phyloP scores from a whole-genome alignment of 192 early-diverging fungal genomes.

The Backusella psychrophila region DNA sequence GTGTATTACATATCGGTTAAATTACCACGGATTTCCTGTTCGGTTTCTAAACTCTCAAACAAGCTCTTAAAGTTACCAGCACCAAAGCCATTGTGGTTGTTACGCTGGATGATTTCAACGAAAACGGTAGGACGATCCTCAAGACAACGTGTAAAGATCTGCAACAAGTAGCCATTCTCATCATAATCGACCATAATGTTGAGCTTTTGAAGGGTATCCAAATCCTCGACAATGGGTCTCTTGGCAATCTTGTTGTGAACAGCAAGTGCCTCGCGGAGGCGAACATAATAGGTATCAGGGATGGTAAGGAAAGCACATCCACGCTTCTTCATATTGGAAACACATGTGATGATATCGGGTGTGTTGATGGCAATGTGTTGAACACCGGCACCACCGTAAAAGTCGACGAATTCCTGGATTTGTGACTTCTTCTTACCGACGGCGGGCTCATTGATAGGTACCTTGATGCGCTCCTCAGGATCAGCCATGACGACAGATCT shows the following conservation, averaged over 20 bases:
- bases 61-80: conserved; percentile 98
- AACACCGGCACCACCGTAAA: conserved; percentile 79
- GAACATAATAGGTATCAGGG: conserved; percentile 86
- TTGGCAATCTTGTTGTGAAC: conserved; percentile 51
- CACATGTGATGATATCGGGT: conserved; percentile 79
- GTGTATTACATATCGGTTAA: conserved; percentile 40
- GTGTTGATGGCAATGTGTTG: conserved; percentile 96
- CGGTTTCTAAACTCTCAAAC: conserved; percentile 93
- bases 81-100: conserved; percentile 90
- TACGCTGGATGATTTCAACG: conserved; percentile 96
- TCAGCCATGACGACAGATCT: conserved; percentile 96
- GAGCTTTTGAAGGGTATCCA: conserved; percentile 82
- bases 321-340: conserved; percentile 77
- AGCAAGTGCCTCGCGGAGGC: conserved; percentile 68
- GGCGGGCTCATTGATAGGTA: conserved; percentile 98
- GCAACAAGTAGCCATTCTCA: conserved; percentile 93
- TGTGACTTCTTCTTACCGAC: conserved; percentile 91
- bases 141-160: conserved; percentile 91
- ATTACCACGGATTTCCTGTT: conserved; percentile 91
- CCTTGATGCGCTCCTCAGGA: conserved; percentile 87
- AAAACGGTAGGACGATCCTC: conserved; percentile 97
- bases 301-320: conserved; percentile 92
- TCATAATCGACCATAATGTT: conserved; percentile 96
- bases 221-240: conserved; percentile 77
- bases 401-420: conserved; percentile 91